Percentiles rank a stretch among this genome's conserved stretches.
Conservation (phyloP, 2,329 filamentous ascomycete species). For the Aureobasidium sp. region DNA sequence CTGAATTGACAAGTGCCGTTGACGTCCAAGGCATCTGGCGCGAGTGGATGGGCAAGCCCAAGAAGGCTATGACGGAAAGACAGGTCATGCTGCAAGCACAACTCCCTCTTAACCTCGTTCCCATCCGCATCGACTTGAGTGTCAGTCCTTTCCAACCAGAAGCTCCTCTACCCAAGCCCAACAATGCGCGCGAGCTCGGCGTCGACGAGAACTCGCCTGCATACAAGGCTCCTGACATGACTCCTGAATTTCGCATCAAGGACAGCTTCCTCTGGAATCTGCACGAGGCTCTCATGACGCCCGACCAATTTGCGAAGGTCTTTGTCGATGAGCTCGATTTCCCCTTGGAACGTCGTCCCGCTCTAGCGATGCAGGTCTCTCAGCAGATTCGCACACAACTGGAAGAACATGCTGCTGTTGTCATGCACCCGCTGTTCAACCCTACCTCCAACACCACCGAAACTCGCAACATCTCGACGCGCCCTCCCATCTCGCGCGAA, state of each 20-base stretch:
- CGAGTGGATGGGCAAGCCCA: constrained; percentile 83
- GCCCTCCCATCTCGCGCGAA: constrained; percentile 42
- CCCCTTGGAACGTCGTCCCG: constrained; percentile 57
- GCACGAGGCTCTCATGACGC: constrained; percentile 87
- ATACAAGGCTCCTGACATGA: constrained; percentile 71
- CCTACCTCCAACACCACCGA: constrained; percentile 20
- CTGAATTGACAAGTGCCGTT: constrained; percentile 71
- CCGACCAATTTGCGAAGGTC: constrained; percentile 86
- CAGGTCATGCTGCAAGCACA: constrained; percentile 60
- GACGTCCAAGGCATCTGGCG: constrained; percentile 86
- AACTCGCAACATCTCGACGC: constrained; percentile 27
- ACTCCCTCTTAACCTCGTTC: constrained; percentile 83
- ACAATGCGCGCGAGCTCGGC: constrained; percentile 49
- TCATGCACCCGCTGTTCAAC: constrained; percentile 81
- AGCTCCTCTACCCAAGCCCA: constrained; percentile 56
- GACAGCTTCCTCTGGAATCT: constrained; percentile 98
- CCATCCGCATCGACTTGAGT: constrained; percentile 93
- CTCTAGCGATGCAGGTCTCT: constrained; percentile 72
- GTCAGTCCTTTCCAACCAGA: constrained; percentile 68
- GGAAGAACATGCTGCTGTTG: constrained; percentile 92
- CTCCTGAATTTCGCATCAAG: constrained; percentile 79
- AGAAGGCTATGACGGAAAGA: constrained; percentile 47
- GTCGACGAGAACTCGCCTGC: constrained; percentile 68
- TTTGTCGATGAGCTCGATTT: constrained; percentile 92
- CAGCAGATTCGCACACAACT: constrained; percentile 91